Base-by-base conservation (phyloP, 768 basidiomycete genomes). In the Trametopsis cervina region DNA sequence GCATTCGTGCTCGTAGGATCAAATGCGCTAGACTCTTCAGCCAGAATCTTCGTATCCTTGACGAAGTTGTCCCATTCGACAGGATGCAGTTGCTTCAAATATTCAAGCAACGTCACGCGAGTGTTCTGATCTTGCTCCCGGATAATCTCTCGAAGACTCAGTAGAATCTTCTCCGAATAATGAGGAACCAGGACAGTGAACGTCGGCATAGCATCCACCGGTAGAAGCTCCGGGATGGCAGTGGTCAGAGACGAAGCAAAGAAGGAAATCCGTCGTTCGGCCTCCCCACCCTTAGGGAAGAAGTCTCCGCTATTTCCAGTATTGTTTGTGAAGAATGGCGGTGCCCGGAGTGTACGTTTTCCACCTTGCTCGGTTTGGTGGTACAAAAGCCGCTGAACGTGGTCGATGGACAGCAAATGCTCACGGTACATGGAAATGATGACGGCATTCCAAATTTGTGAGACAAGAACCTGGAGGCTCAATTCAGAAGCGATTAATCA, bases 371-470 rank as follows among this genome's bases (percentile, higher is more conserved):
- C 94, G 17, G 92, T 86, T 68, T 99, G 96, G 64, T 99, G 96
- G 63, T 99, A 98, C 26, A 98, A 77, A 17, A 99, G 77, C 44
- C 94, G 86, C 63, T 99, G 96, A 40, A 99, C 96, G 60, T 99
- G 93, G 58, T 97, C 92, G 60, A 99, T 99, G 53, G 92, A 95
- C 33, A 99, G 74, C 42, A 99, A 73, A 69, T 99, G 96, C 61
- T 99, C 96, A 58, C 96, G 85, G 67, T 99, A 99, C 96, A 99
- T 99, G 47, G 95, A 98, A 54, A 99, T 99, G 66, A 99, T 95
- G 68, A 98, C 77, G 39, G 96, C 96, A 65, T 99, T 99, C 96
- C 96, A 99, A 24, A 99, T 85, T 69, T 99, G 96, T 17, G 94
- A 97, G 35, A 99, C 96, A 24, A 99, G 78, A 46, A 99, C 85